A percentile compares a stretch with the other conserved stretches of the same genome.
Conservation (phyloP, 164 flowering plant species). For the Kalanchoe fedtschenkoi region DNA sequence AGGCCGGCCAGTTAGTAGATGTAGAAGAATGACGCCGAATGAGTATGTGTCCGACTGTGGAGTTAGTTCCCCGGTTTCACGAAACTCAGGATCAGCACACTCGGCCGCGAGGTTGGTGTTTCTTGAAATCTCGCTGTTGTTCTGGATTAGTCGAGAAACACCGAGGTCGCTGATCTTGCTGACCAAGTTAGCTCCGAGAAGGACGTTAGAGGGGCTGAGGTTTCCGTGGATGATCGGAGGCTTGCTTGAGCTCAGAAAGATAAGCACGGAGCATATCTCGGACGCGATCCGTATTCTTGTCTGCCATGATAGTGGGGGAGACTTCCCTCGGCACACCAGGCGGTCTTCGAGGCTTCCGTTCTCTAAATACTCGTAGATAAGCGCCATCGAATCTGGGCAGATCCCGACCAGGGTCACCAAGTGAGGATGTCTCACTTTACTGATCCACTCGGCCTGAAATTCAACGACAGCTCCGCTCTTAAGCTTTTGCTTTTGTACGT, state of each 20-base stretch:
- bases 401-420: background rate
- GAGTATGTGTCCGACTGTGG: conserved; percentile 8
- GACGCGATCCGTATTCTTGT: conserved; percentile 2
- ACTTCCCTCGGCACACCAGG: conserved; percentile 3
- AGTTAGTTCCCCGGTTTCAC: background rate
- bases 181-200: conserved; percentile 5
- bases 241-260: conserved; percentile 1
- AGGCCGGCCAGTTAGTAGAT: conserved; percentile 2
- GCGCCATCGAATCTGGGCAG: conserved; percentile 3
- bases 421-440: conserved; percentile 2
- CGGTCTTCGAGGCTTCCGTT: conserved; percentile 9
- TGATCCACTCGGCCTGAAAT: background rate
- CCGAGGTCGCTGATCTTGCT: conserved; percentile 7
- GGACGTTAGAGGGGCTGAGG: conserved; percentile 7
- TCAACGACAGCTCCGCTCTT: background rate
- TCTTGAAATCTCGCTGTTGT: background rate
- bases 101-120: background rate
- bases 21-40: conserved; percentile 4
- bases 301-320: conserved; percentile 8
- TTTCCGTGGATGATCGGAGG: conserved; percentile 9
- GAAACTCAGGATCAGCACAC: conserved; percentile 8
- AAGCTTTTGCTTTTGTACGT: background rate
- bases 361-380: conserved; percentile 7
- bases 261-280: background rate
- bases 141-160: background rate